Base-by-base conservation (phyloP, 768 basidiomycete genomes). In the Psilocybe cubensis region DNA sequence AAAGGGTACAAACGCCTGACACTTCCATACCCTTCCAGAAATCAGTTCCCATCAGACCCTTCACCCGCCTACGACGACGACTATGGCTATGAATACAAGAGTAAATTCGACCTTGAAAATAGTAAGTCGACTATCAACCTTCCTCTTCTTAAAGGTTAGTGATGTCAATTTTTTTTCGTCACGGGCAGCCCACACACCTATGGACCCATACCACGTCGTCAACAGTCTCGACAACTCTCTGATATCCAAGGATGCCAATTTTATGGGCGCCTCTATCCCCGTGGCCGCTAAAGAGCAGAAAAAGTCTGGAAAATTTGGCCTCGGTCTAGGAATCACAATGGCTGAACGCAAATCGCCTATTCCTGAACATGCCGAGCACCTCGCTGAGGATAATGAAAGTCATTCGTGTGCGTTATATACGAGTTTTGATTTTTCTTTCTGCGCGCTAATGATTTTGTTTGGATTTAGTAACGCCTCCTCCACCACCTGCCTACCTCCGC, bases 171-270 rank as follows among this genome's bases (percentile, higher is more conserved):
- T n/a, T n/a, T n/a, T 18, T 14, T 21, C 6, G 21, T 7, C 23
- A 3, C 17, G 28, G 56, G 40, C 50, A 9, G 20, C 38, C 42
- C 44, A 48, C 3, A 43, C 56, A 27, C 54, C 56, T 2, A 41
- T 68, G n/a, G 70, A 72, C 42, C 70, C 69, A 17, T 70, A 66
- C 31, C 66, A 59, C 42, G 54, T 62, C 59, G 64, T 67, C 28
- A 52, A 64, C 38, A 66, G 60, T 4, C 57, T 68, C n/a, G 63
- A 69, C 48, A 52, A 60, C 23, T 71, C 73, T 23, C 47, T 69
- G 17, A 62, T 69, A 27, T 57, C 64, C 12, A 63, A 65, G 12
- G 62, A 68, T 51, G 54, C 42, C 2, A 57, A 65, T 2, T 68
- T 69, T 56, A 57, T 64, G 18, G 56, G 45, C 11, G 51, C 64